Percentiles rank a stretch among this genome's conserved stretches.
Evolutionary conservation across 2,329 filamentous ascomycete species (phyloP).

Genomic region (Trichoderma sp.): DNA sequence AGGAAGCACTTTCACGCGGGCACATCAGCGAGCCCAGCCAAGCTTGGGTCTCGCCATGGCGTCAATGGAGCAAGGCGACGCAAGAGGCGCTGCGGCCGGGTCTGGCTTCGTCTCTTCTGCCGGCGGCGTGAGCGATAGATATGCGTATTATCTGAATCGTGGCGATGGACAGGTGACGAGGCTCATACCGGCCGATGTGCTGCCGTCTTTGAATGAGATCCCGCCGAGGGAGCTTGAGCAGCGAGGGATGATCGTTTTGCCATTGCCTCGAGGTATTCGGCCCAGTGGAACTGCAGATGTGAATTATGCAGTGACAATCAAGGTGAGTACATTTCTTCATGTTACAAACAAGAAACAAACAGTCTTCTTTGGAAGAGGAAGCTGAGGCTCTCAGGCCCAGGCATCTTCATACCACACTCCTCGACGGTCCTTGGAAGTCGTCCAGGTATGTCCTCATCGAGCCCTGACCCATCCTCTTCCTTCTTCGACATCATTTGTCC

Average conservation of each 20-base stretch:
- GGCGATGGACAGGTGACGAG: slow-evolving; percentile 56
- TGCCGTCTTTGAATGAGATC: slow-evolving; percentile 49
- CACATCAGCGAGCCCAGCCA: background rate
- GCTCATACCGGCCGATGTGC: slow-evolving; percentile 57
- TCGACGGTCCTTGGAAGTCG: slow-evolving; percentile 34
- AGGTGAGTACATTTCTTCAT: slow-evolving; percentile 41
- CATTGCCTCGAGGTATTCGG: slow-evolving; percentile 42
- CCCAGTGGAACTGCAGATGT: slow-evolving; percentile 44
- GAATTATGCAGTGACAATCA: slow-evolving; percentile 40
- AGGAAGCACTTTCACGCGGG: background rate
- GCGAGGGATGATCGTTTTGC: slow-evolving; percentile 51
- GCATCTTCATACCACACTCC: slow-evolving; percentile 28
- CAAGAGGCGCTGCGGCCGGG: background rate
- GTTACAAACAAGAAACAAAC: too few relatives aligned
- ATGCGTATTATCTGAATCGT: slow-evolving; percentile 56
- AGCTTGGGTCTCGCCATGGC: background rate
- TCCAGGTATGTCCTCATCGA: slow-evolving; percentile 37
- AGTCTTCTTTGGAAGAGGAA: slow-evolving; percentile 22
- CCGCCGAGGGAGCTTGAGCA: slow-evolving; percentile 43
- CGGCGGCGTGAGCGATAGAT: slow-evolving; percentile 29
- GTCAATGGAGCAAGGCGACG: background rate
- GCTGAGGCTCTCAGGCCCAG: slow-evolving; percentile 38
- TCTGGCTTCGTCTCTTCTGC: background rate
- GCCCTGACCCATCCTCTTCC: background rate
- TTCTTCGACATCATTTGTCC: slow-evolving; percentile 26